Evolutionary conservation across 345 rosid genomes (phyloP).

Genomic region (Salix caprea): DNA sequence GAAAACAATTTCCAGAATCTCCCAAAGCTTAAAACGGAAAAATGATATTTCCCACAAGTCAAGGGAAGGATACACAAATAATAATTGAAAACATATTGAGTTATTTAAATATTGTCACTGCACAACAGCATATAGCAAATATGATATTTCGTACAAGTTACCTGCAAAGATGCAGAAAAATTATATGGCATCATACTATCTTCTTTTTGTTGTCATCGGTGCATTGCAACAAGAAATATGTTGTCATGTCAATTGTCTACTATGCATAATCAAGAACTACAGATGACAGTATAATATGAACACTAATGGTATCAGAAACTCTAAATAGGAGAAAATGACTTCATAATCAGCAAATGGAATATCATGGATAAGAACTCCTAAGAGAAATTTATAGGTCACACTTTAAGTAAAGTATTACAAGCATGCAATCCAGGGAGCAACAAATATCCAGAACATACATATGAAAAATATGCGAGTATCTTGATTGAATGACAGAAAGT

Average conservation of each 20-base stretch:
- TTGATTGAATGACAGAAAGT: neutral
- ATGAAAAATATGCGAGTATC: neutral
- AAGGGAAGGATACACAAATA: no score
- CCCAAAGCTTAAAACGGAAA: slow-evolving; percentile 2
- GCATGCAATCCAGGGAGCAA: neutral
- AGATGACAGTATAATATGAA: neutral
- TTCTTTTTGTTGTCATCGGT: no score
- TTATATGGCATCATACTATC: no score
- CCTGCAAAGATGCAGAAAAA: no score
- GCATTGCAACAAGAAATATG: neutral
- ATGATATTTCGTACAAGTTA: no score
- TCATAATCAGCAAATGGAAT: neutral
- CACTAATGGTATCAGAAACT: neutral
- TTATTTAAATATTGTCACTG: no score
- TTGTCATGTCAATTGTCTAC: slow-evolving; percentile 1
- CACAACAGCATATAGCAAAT: no score
- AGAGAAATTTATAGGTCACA: neutral
- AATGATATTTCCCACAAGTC: neutral
- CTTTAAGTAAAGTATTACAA: neutral
- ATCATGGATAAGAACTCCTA: neutral
- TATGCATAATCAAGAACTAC: neutral
- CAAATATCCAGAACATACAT: neutral
- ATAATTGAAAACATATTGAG: no score
- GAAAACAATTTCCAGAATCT: slow-evolving; percentile 15
- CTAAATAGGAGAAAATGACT: neutral